These are phyloP conservation scores for Ganoderma lingzhi DNA, from an alignment of 1,284 basidiomycete genomes.

Conservation along the genomic window DNA sequence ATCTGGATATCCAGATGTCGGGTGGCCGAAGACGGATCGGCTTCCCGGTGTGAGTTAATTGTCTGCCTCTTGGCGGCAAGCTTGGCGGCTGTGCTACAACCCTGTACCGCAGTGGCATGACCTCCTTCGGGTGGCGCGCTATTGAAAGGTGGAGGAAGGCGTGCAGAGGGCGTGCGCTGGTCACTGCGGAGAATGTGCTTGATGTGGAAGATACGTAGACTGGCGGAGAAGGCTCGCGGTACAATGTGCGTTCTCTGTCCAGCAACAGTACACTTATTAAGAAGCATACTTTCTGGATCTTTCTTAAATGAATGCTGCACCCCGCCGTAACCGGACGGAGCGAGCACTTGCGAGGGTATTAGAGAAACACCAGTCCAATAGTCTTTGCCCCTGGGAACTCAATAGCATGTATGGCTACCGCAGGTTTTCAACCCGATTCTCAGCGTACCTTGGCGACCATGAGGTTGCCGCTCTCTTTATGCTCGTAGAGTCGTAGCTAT, in stretches of 20 bases:
- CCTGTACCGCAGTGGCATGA: slow-evolving; percentile 25
- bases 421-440: neutral
- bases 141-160: slow-evolving; percentile 16
- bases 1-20: slow-evolving; percentile 19
- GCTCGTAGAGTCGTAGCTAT: neutral
- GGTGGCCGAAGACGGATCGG: slow-evolving; percentile 20
- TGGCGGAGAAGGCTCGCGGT: neutral
- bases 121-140: slow-evolving; percentile 20
- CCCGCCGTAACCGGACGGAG: neutral
- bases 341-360: neutral
- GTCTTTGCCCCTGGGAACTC: neutral
- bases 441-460: neutral
- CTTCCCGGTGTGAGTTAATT: slow-evolving; percentile 25
- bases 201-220: neutral
- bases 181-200: slow-evolving; percentile 2
- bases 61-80: slow-evolving; percentile 7
- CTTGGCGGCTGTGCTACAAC: slow-evolving; percentile 19
- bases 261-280: slow-evolving; percentile 9
- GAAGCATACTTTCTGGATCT: neutral
- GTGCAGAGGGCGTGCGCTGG: slow-evolving; percentile 24
- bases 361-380: neutral
- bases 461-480: neutral
- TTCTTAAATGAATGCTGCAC: neutral
- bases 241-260: slow-evolving; percentile 14
- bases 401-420: neutral